Evolutionary conservation across 192 early-diverging fungal species (phyloP).

Genomic region (Podila clonocystis): DNA sequence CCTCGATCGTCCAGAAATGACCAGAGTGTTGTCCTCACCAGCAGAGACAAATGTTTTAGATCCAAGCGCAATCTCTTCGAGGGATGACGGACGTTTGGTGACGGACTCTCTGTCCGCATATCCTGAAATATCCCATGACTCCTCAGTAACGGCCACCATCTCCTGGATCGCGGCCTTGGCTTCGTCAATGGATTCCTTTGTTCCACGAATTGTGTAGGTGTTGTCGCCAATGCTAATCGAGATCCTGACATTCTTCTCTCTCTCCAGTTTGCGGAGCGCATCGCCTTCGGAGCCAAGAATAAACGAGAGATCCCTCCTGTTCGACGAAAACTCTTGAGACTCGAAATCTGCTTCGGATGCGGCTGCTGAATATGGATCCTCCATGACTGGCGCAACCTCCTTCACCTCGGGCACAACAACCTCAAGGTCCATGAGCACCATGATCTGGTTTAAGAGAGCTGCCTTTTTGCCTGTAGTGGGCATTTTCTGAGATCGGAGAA

Average conservation of each 20-base stretch:
- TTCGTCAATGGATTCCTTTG: slow-evolving; percentile 18
- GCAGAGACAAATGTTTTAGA: slow-evolving; percentile 35
- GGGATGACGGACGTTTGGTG: slow-evolving; percentile 5
- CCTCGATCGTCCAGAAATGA: slow-evolving; percentile 25
- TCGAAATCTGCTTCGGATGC: slow-evolving; percentile 4
- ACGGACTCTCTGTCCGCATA: slow-evolving; percentile 19
- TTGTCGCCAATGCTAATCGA: slow-evolving; percentile 45
- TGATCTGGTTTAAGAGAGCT: slow-evolving; percentile 33
- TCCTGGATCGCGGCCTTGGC: slow-evolving; percentile 26
- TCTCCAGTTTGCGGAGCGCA: slow-evolving; percentile 23
- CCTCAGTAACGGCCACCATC: slow-evolving; percentile 35
- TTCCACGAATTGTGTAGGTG: slow-evolving; percentile 33
- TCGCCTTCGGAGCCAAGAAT: slow-evolving; percentile 39
- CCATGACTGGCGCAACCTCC: slow-evolving; percentile 8
- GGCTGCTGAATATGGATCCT: slow-evolving; percentile 16
- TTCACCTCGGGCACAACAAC: slow-evolving; percentile 9
- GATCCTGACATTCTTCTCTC: slow-evolving; percentile 32
- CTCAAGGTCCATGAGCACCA: slow-evolving; percentile 38
- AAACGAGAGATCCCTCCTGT: slow-evolving; percentile 39
- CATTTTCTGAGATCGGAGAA: slow-evolving; percentile 19
- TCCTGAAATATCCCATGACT: slow-evolving; percentile 40
- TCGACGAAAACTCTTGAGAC: slow-evolving; percentile 29
- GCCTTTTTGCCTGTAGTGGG: slow-evolving; percentile 31
- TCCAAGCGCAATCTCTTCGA: slow-evolving; percentile 44
- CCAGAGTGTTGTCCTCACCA: slow-evolving; percentile 8